Evolutionary conservation across 116 monocot genomes (phyloP).

Genomic region (Thalassia testudinum): DNA sequence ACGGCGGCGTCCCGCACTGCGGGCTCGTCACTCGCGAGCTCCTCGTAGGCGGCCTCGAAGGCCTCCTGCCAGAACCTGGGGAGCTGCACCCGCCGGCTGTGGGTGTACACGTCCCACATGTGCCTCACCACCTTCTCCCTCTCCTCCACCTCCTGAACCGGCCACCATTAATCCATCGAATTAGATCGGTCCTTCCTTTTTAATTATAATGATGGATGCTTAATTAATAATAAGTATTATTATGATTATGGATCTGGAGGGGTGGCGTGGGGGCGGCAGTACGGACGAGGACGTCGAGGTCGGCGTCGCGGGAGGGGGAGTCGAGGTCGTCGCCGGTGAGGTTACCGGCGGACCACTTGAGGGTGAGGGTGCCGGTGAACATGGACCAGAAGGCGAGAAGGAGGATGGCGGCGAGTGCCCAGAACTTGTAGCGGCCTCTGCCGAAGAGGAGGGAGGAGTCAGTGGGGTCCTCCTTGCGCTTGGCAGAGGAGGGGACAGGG

Average conservation of each 20-base stretch:
- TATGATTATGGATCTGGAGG: too few relatives aligned
- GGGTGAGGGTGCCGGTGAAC: constrained; percentile 67
- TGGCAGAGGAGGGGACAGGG: too few relatives aligned
- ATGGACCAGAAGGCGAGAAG: constrained; percentile 85
- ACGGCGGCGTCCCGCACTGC: constrained; percentile 30
- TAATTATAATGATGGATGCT: too few relatives aligned
- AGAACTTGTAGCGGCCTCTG: constrained; percentile 53
- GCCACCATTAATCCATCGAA: too few relatives aligned
- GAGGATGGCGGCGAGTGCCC: too few relatives aligned
- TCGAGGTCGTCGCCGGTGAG: constrained; percentile 34
- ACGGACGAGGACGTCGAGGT: constrained; percentile 56
- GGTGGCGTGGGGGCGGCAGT: too few relatives aligned
- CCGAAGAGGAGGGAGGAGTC: too few relatives aligned
- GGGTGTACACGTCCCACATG: too few relatives aligned
- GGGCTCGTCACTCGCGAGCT: constrained; percentile 44
- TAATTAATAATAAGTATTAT: too few relatives aligned
- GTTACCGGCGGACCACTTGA: too few relatives aligned
- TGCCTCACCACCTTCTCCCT: too few relatives aligned
- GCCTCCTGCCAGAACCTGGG: constrained; percentile 77
- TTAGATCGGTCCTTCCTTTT: too few relatives aligned
- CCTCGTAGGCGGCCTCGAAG: constrained; percentile 73
- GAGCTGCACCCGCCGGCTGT: constrained; percentile 35
- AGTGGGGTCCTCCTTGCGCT: constrained; percentile 2
- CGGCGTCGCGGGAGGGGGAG: constrained; percentile 15
- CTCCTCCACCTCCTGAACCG: constrained; percentile 47